A percentile compares a stretch with the other conserved stretches of the same genome.
Conservation (phyloP, 1,139 yeast species). For the Yamadazyma blattariae region DNA sequence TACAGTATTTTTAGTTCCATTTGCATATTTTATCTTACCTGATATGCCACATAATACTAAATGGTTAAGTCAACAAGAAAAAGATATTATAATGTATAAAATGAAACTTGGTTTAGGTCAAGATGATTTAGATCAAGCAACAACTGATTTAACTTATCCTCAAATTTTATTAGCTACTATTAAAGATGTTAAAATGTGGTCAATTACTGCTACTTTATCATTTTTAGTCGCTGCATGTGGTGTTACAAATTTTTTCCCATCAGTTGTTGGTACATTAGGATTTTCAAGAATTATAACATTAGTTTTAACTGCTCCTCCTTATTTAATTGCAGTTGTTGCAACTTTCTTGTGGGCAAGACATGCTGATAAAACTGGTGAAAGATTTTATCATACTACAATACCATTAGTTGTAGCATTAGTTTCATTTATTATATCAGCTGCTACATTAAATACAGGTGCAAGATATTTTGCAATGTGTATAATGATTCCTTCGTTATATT, state of each 20-base stretch:
- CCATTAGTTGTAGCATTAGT: slow-evolving; percentile 45
- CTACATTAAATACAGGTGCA: slow-evolving; percentile 56
- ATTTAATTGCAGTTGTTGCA: slow-evolving; percentile 50
- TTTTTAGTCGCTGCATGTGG: slow-evolving; percentile 58
- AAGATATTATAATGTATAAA: slow-evolving; percentile 46
- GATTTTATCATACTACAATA: slow-evolving; percentile 49
- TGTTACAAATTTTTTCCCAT: slow-evolving; percentile 60
- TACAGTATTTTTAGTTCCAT: slow-evolving; percentile 55
- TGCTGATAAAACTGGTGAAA: slow-evolving; percentile 57
- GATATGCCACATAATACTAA: slow-evolving; percentile 63
- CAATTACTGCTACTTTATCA: slow-evolving; percentile 41
- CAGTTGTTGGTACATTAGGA: slow-evolving; percentile 54
- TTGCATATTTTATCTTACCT: slow-evolving; percentile 63
- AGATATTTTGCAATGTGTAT: slow-evolving; percentile 61
- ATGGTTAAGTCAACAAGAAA: slow-evolving; percentile 49
- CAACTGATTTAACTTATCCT: slow-evolving; percentile 31
- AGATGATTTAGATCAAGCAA: slow-evolving; percentile 36
- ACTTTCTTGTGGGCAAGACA: slow-evolving; percentile 56
- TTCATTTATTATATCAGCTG: slow-evolving; percentile 52
- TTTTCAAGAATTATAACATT: slow-evolving; percentile 48
- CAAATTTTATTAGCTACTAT: slow-evolving; percentile 40
- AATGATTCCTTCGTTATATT: slow-evolving; percentile 57
- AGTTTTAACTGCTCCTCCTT: slow-evolving; percentile 61
- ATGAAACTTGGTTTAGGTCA: slow-evolving; percentile 39
- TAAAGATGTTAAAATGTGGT: slow-evolving; percentile 46